Conservation (phyloP, 805 yeast species). For the Komagataella phaffii region DNA sequence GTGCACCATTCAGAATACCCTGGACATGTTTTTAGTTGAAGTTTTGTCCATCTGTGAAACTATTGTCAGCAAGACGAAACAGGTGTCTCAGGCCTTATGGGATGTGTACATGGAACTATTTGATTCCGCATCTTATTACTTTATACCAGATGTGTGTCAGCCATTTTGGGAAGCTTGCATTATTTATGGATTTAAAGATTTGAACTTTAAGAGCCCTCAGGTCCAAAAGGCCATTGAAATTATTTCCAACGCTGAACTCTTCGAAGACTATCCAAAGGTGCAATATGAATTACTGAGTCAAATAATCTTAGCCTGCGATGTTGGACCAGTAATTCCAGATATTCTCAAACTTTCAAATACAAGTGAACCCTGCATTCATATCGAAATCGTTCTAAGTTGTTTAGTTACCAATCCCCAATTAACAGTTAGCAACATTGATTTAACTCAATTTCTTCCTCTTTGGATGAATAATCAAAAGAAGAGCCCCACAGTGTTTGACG, state of each 20-base stretch:
- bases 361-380: constrained; percentile 18
- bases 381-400: constrained; percentile 27
- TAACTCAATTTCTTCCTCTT: constrained; percentile 25
- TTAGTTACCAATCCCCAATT: constrained; percentile 23
- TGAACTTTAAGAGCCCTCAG: constrained; percentile 5
- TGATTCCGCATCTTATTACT: background rate
- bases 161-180: constrained; percentile 36
- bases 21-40: constrained; percentile 68
- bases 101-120: constrained; percentile 14
- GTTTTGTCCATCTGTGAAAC: constrained; percentile 59
- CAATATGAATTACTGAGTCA: constrained; percentile 9
- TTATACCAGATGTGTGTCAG: constrained; percentile 19
- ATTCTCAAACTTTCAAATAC: constrained; percentile 22
- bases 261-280: constrained; percentile 7
- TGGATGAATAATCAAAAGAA: constrained; percentile 35
- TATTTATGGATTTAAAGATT: constrained; percentile 25
- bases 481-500: constrained; percentile 37
- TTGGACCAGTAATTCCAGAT: constrained; percentile 20
- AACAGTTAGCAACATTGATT: constrained; percentile 22
- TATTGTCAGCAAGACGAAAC: constrained; percentile 45
- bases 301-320: constrained; percentile 12
- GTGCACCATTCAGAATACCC: constrained; percentile 47
- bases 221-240: constrained; percentile 1
- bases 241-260: constrained; percentile 9
- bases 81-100: constrained; percentile 31